A percentile compares a stretch with the other conserved stretches of the same genome.
These are phyloP conservation scores for Lipomyces orientalis DNA, from an alignment of 805 yeast genomes.

Conservation along the genomic window DNA sequence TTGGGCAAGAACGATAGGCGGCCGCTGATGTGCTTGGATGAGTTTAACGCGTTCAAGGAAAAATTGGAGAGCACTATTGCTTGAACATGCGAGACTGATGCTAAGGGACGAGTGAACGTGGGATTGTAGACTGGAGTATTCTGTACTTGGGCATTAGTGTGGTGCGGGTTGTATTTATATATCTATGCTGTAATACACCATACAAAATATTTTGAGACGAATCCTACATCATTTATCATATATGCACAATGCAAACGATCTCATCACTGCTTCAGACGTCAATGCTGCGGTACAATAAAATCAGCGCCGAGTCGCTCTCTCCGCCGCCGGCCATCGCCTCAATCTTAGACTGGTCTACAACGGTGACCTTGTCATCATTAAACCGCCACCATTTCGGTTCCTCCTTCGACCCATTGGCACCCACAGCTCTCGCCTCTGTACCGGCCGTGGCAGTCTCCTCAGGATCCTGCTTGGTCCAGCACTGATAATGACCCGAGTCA, in stretches of 20 bases:
- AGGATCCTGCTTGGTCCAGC: slow-evolving; percentile 74
- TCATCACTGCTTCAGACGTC: slow-evolving; percentile 54
- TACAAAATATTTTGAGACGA: neutral
- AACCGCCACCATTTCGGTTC: slow-evolving; percentile 92
- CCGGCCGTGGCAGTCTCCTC: slow-evolving; percentile 46
- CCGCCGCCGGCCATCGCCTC: slow-evolving; percentile 95
- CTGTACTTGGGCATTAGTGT: neutral
- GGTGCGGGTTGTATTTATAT: slow-evolving; percentile 3
- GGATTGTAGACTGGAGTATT: slow-evolving; percentile 5
- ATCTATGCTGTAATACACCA: neutral
- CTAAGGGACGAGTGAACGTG: neutral
- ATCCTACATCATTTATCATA: slow-evolving; percentile 7
- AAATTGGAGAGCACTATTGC: slow-evolving; percentile 49
- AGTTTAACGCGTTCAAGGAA: slow-evolving; percentile 70
- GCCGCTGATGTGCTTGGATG: slow-evolving; percentile 82
- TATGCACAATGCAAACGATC: slow-evolving; percentile 2
- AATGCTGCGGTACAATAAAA: slow-evolving; percentile 81
- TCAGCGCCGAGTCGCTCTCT: slow-evolving; percentile 92
- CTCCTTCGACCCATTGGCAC: slow-evolving; percentile 36
- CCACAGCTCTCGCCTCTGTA: slow-evolving; percentile 19
- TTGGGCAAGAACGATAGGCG: slow-evolving; percentile 61
- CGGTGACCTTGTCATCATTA: slow-evolving; percentile 86
- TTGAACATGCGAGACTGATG: neutral
- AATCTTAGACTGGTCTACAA: slow-evolving; percentile 79
- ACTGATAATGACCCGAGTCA: slow-evolving; percentile 96